A percentile compares a stretch with the other conserved stretches of the same genome.
phyloP scores from a whole-genome alignment of 257 asterid genomes.

The Solanum dulcamara region DNA sequence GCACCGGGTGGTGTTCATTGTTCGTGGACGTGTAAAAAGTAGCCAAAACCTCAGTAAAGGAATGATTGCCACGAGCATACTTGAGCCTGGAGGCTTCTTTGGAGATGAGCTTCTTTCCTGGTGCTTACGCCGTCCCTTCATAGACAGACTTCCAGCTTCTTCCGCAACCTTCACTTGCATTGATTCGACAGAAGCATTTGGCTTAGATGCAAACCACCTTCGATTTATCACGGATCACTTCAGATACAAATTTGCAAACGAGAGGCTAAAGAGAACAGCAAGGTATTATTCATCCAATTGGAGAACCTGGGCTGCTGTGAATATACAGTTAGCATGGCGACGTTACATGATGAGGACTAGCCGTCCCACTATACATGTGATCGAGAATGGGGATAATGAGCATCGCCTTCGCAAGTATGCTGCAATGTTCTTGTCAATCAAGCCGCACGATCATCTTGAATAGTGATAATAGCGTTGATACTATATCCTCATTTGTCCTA shows the following conservation, averaged over 20 bases:
- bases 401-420: conserved; percentile 71
- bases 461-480: neutral
- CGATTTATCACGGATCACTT: conserved; percentile 77
- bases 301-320: conserved; percentile 97
- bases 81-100: conserved; percentile 72
- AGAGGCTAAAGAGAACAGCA: conserved; percentile 56
- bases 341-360: conserved; percentile 47
- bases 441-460: conserved; percentile 95
- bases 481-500: neutral
- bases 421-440: conserved; percentile 68
- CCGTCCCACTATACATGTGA: conserved; percentile 7
- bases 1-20: conserved; percentile 61
- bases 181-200: conserved; percentile 67
- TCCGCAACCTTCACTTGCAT: conserved; percentile 75
- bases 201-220: conserved; percentile 48
- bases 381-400: conserved; percentile 26
- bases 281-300: conserved; percentile 75
- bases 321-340: conserved; percentile 78
- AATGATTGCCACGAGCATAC: conserved; percentile 45
- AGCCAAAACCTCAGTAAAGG: conserved; percentile 74
- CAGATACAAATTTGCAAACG: conserved; percentile 70
- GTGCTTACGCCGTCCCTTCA: conserved; percentile 92
- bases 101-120: conserved; percentile 91
- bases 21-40: conserved; percentile 61
- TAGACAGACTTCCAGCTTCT: conserved; percentile 73